Conservation (phyloP, 345 rosid genomes). For the Dimocarpus longan region DNA sequence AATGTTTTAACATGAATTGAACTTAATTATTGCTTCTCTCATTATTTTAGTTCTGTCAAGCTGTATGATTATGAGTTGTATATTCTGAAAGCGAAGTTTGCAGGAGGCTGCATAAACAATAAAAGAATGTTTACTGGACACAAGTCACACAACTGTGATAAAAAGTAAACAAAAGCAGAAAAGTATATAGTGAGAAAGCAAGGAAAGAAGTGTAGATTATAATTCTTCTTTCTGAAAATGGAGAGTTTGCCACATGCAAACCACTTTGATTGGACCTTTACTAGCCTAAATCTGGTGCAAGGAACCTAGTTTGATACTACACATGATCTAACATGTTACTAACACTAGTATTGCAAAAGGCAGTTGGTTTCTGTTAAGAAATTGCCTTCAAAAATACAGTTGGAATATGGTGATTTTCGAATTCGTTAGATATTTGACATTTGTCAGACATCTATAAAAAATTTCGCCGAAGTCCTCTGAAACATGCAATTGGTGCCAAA, state of each 20-base stretch:
- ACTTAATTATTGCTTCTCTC: not conserved
- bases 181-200: not conserved
- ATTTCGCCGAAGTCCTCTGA: not conserved
- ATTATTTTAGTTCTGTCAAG: not conserved
- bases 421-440: not conserved
- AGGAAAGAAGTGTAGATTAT: not conserved
- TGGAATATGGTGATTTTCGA: not conserved
- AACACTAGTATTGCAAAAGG: not conserved
- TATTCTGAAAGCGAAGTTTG: constrained; percentile 6
- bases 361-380: constrained; percentile 6
- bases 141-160: constrained; percentile 27
- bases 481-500: not conserved
- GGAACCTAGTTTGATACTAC: constrained; percentile 1
- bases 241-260: constrained; percentile 9
- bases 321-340: not conserved
- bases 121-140: constrained; percentile 6
- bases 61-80: constrained; percentile 28
- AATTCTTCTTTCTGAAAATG: constrained; percentile 12
- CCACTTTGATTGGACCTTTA: constrained; percentile 5
- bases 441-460: not conserved
- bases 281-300: constrained; percentile 6
- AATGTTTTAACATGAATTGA: not conserved
- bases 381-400: not conserved
- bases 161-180: not conserved
- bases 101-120: constrained; percentile 8